Base-by-base conservation (phyloP, 176 grass and related monocot species). In the Cenchrus purpureus region DNA sequence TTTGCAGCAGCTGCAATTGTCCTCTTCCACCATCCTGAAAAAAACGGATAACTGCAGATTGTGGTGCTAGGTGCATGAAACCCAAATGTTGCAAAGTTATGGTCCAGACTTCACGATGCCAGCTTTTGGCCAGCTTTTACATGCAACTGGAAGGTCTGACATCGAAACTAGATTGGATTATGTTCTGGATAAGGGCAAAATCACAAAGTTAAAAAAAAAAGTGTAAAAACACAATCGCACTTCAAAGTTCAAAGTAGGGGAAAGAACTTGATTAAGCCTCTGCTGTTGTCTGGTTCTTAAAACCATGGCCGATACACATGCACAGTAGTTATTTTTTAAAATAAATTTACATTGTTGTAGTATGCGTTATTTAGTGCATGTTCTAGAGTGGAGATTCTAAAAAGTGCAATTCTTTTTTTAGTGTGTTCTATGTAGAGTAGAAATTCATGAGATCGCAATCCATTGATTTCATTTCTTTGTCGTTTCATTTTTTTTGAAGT, bases 311-410 rank as follows among this genome's bases (percentile, higher is more conserved):
- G 29, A 73, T 29, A 73, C 5, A 73, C 70, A 72, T 72, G 70
- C n/a, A 51, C 1, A 11, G 4, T 7, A 32, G 37, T 40, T 40
- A 52, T 17, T 74, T 17, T 9, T 16, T 0, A 14, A 74, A 62
- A 73, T 59, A 71, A 25, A 25, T 45, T 71, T 71, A 46, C 44
- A 51, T 78, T 63, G 29, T 7, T 71, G 43, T 58, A 83, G 45
- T 74, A 75, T 75, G 56, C 58, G 12, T 6, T 44, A 28, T 6
- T 82, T 81, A 49, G n/a, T 61, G 16, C 19, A 31, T 66, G 37
- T 52, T 56, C 49, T 76, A 42, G 10, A 59, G 51, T 19, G 25
- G 8, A 76, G 40, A 58, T 59, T 76, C 3, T 37, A 2, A 17
- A 59, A 44, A 59, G 8, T 44, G 16, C 2, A n/a, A 76, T 76